Conservation (phyloP, 805 yeast genomes). For the Nakazawaea wickerhamii region DNA sequence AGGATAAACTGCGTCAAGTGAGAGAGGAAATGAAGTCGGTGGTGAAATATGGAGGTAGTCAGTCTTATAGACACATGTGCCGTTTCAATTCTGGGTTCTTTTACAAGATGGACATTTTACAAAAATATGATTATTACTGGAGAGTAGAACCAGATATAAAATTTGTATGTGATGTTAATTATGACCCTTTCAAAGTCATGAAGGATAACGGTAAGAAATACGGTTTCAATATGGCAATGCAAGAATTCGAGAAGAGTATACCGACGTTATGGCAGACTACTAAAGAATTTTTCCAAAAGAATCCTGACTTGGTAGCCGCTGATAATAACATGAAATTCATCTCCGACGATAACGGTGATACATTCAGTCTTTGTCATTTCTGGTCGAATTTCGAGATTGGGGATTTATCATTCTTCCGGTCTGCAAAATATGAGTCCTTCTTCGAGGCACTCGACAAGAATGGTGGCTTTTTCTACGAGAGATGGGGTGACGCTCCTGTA, state of each 20-base stretch:
- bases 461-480: slow-evolving; percentile 68
- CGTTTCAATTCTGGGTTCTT: slow-evolving; percentile 46
- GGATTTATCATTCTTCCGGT: slow-evolving; percentile 50
- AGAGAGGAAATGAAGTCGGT: slow-evolving; percentile 23
- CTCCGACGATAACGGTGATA: slow-evolving; percentile 36
- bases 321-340: slow-evolving; percentile 36
- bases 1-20: slow-evolving; percentile 24
- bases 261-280: slow-evolving; percentile 45
- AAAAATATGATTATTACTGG: slow-evolving; percentile 50
- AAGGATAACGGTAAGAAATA: slow-evolving; percentile 39
- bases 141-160: slow-evolving; percentile 50
- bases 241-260: slow-evolving; percentile 42
- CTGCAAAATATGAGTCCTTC: slow-evolving; percentile 46
- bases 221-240: slow-evolving; percentile 45
- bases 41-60: slow-evolving; percentile 53
- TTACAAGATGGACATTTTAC: slow-evolving; percentile 40
- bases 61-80: slow-evolving; percentile 69
- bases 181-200: slow-evolving; percentile 47
- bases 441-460: slow-evolving; percentile 52
- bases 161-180: slow-evolving; percentile 45
- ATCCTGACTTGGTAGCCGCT: slow-evolving; percentile 32
- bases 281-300: slow-evolving; percentile 33
- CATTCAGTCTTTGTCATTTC: slow-evolving; percentile 52
- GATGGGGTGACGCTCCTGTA: slow-evolving; percentile 80
- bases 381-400: slow-evolving; percentile 71